Conservation (phyloP, 2,329 filamentous ascomycete genomes). For the Biscogniauxia sp. region DNA sequence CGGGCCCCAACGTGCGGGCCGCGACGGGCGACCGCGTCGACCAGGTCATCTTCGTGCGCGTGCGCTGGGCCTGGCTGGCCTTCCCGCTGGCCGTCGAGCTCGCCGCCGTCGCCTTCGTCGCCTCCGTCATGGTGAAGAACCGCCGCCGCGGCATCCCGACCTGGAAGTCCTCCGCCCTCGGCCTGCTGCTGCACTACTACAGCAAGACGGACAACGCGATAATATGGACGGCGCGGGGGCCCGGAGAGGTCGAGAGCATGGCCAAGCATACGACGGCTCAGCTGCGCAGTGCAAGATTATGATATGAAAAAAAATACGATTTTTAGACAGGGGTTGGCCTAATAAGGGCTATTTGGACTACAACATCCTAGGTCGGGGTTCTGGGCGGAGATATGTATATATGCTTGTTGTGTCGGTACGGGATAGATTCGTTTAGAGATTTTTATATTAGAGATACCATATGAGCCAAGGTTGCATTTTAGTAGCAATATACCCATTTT, state of each 20-base stretch:
- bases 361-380: too few relatives aligned
- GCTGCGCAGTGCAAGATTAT: neutral
- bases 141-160: constrained; percentile 5
- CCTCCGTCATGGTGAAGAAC: constrained; percentile 11
- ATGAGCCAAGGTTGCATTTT: too few relatives aligned
- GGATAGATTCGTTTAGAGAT: too few relatives aligned
- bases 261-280: constrained; percentile 1
- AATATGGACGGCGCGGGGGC: neutral
- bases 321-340: too few relatives aligned
- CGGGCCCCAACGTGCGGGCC: constrained; percentile 6
- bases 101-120: constrained; percentile 9
- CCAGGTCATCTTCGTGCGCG: constrained; percentile 9
- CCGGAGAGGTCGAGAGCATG: constrained; percentile 1
- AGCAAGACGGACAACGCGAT: neutral
- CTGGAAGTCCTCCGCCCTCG: constrained; percentile 13
- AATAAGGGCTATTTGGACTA: too few relatives aligned
- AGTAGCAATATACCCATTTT: too few relatives aligned
- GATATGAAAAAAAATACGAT: too few relatives aligned
- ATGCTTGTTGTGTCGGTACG: too few relatives aligned
- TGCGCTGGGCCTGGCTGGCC: constrained; percentile 10
- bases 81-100: constrained; percentile 10
- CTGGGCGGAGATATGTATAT: too few relatives aligned
- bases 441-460: too few relatives aligned
- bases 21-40: constrained; percentile 7
- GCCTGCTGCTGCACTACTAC: constrained; percentile 3